Percentiles rank a stretch among this genome's conserved stretches.
Evolutionary conservation across 208 protist species (phyloP).

Genomic region (Trypanosoma conorhini): DNA sequence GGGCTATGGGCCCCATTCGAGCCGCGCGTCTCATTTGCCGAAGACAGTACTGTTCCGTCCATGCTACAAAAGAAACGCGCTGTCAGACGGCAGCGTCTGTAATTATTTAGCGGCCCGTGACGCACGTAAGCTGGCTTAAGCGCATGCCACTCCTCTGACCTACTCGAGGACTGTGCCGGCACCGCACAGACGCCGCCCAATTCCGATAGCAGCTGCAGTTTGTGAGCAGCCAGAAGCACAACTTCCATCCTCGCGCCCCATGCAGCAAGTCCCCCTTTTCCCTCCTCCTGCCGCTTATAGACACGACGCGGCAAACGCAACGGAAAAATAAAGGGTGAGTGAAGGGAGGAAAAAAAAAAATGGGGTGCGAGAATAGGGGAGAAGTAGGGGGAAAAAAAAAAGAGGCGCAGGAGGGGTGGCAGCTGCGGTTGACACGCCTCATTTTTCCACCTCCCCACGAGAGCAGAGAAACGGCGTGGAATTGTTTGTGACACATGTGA

Average conservation of each 20-base stretch:
- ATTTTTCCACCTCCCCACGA: neutral
- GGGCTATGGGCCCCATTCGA: neutral
- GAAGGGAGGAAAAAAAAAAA: conserved; percentile 18
- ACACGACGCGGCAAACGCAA: conserved; percentile 14
- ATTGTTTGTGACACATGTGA: conserved; percentile 4
- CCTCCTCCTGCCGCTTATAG: neutral
- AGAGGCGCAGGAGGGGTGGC: neutral
- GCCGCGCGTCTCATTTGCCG: neutral
- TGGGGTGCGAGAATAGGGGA: neutral
- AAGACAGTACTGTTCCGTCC: neutral
- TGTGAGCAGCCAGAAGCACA: conserved; percentile 26
- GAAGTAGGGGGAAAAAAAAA: conserved; percentile 18
- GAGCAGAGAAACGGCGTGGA: neutral
- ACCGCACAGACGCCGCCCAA: conserved; percentile 26
- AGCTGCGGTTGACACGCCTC: neutral
- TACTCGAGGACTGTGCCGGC: neutral
- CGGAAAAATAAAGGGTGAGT: neutral
- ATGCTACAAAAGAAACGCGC: conserved; percentile 28
- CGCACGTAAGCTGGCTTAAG: conserved; percentile 21
- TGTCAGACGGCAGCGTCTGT: conserved; percentile 29
- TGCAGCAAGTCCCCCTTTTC: neutral
- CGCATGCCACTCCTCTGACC: neutral
- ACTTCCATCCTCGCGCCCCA: conserved; percentile 24
- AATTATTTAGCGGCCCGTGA: conserved; percentile 22
- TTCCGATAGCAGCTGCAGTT: conserved; percentile 21